Evolutionary conservation across 1,284 basidiomycete species (phyloP).

Genomic region (Microbotryum saponariae): DNA sequence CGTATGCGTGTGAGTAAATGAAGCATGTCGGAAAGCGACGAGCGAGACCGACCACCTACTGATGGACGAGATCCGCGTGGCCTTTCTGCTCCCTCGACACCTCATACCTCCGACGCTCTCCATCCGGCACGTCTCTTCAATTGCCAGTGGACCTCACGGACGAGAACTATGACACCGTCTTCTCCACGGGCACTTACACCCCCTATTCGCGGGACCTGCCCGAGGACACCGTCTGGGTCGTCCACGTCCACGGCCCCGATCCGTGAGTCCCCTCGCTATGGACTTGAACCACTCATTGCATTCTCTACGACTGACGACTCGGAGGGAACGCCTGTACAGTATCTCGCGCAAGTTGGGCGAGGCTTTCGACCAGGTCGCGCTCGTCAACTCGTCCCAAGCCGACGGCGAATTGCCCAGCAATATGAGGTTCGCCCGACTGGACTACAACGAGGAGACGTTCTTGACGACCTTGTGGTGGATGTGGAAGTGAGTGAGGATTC

Average conservation of each 20-base stretch:
- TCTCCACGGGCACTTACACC: constrained; percentile 20
- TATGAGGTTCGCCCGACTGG: constrained; percentile 26
- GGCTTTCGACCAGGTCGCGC: constrained; percentile 17
- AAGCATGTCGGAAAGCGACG: too few species aligned
- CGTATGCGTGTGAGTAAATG: constrained; percentile 14
- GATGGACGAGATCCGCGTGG: too few species aligned
- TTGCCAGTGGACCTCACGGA: constrained; percentile 27
- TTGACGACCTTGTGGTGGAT: constrained; percentile 26
- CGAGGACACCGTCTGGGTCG: constrained; percentile 23
- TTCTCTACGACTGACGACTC: too few species aligned
- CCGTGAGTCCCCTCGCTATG: constrained; percentile 9
- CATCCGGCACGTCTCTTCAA: background rate
- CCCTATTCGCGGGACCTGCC: constrained; percentile 11
- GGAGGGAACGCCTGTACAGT: background rate
- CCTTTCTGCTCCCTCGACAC: background rate
- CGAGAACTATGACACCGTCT: constrained; percentile 21
- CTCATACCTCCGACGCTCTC: background rate
- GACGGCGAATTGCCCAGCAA: constrained; percentile 18
- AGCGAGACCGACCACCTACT: too few species aligned
- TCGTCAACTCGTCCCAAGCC: constrained; percentile 17
- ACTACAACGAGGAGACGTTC: constrained; percentile 27
- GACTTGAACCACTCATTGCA: too few species aligned
- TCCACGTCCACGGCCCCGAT: constrained; percentile 25
- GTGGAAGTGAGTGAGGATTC: constrained; percentile 17
- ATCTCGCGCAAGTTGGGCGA: constrained; percentile 17